phyloP scores from a whole-genome alignment of 2,329 filamentous ascomycete genomes.

The Grosmannia penicillata region DNA sequence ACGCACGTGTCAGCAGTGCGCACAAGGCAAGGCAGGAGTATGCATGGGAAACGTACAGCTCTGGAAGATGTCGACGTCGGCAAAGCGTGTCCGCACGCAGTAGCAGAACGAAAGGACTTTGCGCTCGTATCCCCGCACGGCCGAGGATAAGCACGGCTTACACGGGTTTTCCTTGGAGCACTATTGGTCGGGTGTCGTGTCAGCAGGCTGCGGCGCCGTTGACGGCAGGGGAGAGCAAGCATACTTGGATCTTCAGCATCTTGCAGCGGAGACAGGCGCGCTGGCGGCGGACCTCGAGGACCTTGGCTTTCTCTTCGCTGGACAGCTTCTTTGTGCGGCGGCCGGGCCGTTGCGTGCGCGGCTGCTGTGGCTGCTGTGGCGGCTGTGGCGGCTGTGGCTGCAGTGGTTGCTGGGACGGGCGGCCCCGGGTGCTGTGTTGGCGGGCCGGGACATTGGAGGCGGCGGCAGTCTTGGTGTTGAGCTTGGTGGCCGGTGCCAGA shows the following conservation, averaged over 20 bases:
- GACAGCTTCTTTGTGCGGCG: slow-evolving; percentile 12
- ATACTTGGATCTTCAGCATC: slow-evolving; percentile 16
- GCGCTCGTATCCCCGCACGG: slow-evolving; percentile 13
- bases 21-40: neutral
- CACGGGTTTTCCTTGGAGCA: slow-evolving; percentile 16
- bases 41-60: slow-evolving; percentile 4
- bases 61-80: slow-evolving; percentile 16
- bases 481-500: neutral
- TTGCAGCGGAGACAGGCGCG: slow-evolving; percentile 16
- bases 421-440: neutral
- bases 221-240: neutral
- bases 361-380: neutral
- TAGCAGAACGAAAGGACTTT: slow-evolving; percentile 17
- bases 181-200: slow-evolving; percentile 9
- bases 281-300: slow-evolving; percentile 13
- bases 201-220: neutral
- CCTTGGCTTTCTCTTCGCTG: slow-evolving; percentile 12
- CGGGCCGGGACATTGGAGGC: neutral
- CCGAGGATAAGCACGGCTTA: slow-evolving; percentile 15
- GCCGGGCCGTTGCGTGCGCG: slow-evolving; percentile 2
- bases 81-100: slow-evolving; percentile 16
- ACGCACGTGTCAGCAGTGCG: neutral
- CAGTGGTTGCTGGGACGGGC: neutral
- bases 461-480: neutral
- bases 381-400: neutral